Conservation (phyloP, 257 asterid species). For the Solanum paucissectum region DNA sequence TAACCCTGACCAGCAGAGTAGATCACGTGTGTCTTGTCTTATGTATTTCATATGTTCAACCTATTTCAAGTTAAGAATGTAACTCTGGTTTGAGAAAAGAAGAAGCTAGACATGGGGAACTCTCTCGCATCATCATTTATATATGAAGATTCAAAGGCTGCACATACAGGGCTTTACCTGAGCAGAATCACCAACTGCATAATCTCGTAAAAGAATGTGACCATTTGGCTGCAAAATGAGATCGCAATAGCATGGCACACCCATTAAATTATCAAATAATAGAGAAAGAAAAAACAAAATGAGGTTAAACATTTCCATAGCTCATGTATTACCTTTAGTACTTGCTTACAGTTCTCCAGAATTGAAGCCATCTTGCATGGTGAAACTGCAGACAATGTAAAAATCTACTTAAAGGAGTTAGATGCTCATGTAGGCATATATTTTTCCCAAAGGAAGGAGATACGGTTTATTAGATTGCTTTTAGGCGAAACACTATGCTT, state of each 20-base stretch:
- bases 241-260: background rate
- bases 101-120: background rate
- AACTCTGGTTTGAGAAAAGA: background rate
- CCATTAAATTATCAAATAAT: background rate
- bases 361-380: slow-evolving; percentile 64
- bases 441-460: background rate
- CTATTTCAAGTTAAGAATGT: background rate
- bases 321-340: slow-evolving; percentile 43
- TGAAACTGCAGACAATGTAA: slow-evolving; percentile 80
- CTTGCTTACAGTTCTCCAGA: slow-evolving; percentile 55
- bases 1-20: background rate
- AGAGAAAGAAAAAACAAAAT: background rate
- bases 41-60: background rate
- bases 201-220: slow-evolving; percentile 64
- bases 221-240: slow-evolving; percentile 60
- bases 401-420: slow-evolving; percentile 42
- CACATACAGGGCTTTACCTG: slow-evolving; percentile 36
- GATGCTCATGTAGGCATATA: background rate
- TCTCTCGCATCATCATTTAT: background rate
- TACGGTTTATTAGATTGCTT: background rate
- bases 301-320: background rate
- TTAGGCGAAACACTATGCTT: background rate
- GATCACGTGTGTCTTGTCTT: background rate
- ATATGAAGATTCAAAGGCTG: background rate
- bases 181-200: slow-evolving; percentile 68